Conservation (phyloP, 1,284 basidiomycete genomes). For the Cystobasidium sp. region DNA sequence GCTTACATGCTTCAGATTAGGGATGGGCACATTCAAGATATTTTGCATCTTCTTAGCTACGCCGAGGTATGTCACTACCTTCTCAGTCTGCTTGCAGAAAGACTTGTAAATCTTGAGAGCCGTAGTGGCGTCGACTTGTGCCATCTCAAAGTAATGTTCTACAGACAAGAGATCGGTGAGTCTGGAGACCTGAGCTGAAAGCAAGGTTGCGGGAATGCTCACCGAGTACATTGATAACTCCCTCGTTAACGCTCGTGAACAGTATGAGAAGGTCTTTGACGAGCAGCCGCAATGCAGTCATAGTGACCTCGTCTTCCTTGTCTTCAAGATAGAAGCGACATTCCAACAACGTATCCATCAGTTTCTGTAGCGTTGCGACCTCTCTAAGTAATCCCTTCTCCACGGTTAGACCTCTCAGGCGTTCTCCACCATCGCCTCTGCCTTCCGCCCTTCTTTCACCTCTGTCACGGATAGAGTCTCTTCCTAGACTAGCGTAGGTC, state of each 20-base stretch:
- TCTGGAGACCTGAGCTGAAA: background rate
- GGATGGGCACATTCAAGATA: constrained; percentile 88
- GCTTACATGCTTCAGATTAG: constrained; percentile 87
- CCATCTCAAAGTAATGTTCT: constrained; percentile 99
- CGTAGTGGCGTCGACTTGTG: constrained; percentile 81
- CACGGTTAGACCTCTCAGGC: constrained; percentile 87
- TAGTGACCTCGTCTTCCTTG: constrained; percentile 81
- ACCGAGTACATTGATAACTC: constrained; percentile 95
- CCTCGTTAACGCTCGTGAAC: constrained; percentile 96
- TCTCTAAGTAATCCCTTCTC: constrained; percentile 94
- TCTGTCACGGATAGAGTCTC: constrained; percentile 89
- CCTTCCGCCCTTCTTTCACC: constrained; percentile 62
- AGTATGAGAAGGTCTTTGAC: constrained; percentile 94
- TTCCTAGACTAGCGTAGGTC: constrained; percentile 87
- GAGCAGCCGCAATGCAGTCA: constrained; percentile 88
- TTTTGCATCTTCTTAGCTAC: constrained; percentile 91
- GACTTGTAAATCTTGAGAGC: constrained; percentile 88
- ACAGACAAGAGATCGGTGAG: constrained; percentile 30
- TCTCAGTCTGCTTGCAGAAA: constrained; percentile 93
- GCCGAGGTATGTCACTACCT: constrained; percentile 90
- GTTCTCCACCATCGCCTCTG: constrained; percentile 56
- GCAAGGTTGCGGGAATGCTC: constrained; percentile 41
- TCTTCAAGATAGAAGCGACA: constrained; percentile 96
- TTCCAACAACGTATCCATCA: constrained; percentile 83
- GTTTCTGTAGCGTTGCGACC: constrained; percentile 84